Conservation (phyloP, 192 early-diverging fungal species). For the Spizellomyces sp. region DNA sequence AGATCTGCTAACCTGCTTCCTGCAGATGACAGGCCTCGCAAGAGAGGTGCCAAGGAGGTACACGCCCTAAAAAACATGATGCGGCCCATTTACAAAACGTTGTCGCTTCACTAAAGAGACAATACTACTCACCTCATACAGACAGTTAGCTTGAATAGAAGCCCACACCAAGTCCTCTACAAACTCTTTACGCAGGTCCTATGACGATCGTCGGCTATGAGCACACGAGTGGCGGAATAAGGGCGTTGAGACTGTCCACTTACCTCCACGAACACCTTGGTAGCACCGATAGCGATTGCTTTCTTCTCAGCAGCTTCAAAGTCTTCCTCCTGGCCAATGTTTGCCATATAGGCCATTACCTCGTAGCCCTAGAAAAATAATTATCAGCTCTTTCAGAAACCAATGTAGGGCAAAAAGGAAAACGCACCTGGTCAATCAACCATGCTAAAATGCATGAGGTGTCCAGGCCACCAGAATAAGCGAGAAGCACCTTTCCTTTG, state of each 20-base stretch:
- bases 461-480: slow-evolving; percentile 98
- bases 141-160: slow-evolving; percentile 90
- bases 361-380: slow-evolving; percentile 76
- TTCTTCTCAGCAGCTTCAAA: slow-evolving; percentile 92
- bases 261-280: slow-evolving; percentile 93
- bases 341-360: slow-evolving; percentile 95
- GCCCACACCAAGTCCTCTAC: slow-evolving; percentile 93
- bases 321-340: slow-evolving; percentile 99
- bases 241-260: not conserved
- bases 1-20: slow-evolving; percentile 42
- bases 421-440: slow-evolving; percentile 84
- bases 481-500: slow-evolving; percentile 88
- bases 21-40: slow-evolving; percentile 94
- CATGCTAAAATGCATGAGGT: slow-evolving; percentile 99
- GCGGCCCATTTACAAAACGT: not conserved
- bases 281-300: slow-evolving; percentile 90
- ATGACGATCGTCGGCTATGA: not conserved
- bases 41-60: slow-evolving; percentile 98
- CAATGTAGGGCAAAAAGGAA: not conserved
- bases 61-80: slow-evolving; percentile 52
- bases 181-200: slow-evolving; percentile 92
- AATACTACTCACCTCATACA: slow-evolving; percentile 72
- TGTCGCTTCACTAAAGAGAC: not conserved
- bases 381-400: not conserved
- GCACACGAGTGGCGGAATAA: not conserved